Conservation (phyloP, 2,329 filamentous ascomycete species). For the Arachnopeziza araneosa region DNA sequence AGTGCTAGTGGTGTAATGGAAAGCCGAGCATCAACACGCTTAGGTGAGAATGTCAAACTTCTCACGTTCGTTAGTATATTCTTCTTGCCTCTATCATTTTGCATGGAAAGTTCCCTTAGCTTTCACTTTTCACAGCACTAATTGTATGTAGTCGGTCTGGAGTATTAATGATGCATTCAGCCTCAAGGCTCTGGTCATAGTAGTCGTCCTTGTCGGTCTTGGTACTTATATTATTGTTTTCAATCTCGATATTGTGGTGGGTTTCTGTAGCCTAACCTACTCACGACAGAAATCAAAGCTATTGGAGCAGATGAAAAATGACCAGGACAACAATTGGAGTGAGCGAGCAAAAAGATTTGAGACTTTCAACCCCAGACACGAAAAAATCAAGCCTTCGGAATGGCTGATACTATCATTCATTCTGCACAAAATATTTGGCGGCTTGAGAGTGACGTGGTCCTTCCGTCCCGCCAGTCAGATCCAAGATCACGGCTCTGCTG, state of each 20-base stretch:
- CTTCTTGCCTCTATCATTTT: constrained; percentile 34
- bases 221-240: constrained; percentile 12
- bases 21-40: constrained; percentile 26
- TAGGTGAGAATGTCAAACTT: constrained; percentile 34
- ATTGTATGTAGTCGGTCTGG: constrained; percentile 10
- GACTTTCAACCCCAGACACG: not conserved
- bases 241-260: constrained; percentile 10
- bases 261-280: not conserved
- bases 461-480: not conserved
- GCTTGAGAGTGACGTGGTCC: not conserved
- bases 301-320: constrained; percentile 6
- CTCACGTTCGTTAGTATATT: constrained; percentile 38
- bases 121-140: not conserved
- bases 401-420: constrained; percentile 9
- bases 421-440: not conserved
- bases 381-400: constrained; percentile 6
- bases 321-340: constrained; percentile 2
- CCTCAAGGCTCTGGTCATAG: constrained; percentile 4
- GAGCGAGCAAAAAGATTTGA: constrained; percentile 5
- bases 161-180: constrained; percentile 4
- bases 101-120: constrained; percentile 11
- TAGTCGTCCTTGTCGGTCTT: constrained; percentile 4
- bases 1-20: constrained; percentile 28
- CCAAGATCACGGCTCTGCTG: not conserved
- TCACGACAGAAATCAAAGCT: not conserved